Conservation (phyloP, 768 basidiomycete species). For the Leccinum incarnatum region DNA sequence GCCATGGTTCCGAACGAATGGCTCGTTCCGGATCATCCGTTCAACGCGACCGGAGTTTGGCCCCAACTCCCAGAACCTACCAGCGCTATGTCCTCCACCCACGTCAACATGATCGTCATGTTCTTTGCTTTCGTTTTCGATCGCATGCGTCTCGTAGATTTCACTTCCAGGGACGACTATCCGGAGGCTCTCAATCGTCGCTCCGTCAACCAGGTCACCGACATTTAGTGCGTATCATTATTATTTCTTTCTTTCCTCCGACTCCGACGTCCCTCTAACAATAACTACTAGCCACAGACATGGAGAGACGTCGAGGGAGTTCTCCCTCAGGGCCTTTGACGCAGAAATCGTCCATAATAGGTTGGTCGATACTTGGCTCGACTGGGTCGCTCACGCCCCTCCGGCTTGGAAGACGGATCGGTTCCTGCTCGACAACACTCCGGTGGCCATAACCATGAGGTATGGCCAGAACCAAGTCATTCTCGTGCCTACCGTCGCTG, state of each 20-base stretch:
- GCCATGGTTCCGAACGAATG: neutral
- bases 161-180: neutral
- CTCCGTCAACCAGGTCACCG: neutral
- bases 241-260: neutral
- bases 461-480: slow-evolving; percentile 10
- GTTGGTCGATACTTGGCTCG: neutral
- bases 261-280: neutral
- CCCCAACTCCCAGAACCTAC: neutral
- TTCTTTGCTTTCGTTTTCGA: neutral
- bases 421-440: neutral
- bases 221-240: neutral
- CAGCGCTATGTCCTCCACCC: neutral
- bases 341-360: neutral
- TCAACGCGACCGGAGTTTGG: neutral
- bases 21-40: neutral
- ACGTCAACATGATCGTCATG: neutral
- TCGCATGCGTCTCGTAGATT: neutral
- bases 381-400: slow-evolving; percentile 2
- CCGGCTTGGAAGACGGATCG: neutral
- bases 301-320: neutral
- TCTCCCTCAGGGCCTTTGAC: neutral
- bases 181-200: neutral
- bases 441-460: neutral
- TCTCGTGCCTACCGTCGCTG: neutral
- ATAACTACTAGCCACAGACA: neutral